Base-by-base conservation (phyloP, 305 asterid species). In the Fraxinus floribunda region DNA sequence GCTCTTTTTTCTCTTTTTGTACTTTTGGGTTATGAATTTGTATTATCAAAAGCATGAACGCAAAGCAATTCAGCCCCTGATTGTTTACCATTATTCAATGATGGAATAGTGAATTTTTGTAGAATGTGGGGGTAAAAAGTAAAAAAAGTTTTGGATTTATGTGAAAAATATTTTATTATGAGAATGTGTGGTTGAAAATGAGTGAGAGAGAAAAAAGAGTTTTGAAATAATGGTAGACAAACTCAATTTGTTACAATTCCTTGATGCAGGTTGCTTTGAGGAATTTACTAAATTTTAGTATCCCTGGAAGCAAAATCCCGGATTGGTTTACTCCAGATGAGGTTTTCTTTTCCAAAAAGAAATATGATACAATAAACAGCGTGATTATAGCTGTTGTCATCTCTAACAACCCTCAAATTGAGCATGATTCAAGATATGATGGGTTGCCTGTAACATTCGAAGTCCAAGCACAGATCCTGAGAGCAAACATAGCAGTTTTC, bases 291-390 rank as follows among this genome's bases (percentile, higher is more conserved):
- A 66, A 71, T 70, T 76, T 86, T 7, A 81, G 84, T 68, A 64
- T 81, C 24, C 89, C 89, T 8, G 89, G 89, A 66, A 64, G 78
- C 76, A 78, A 81, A 57, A 66, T 84, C 57, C 89, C 89, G 22
- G 64, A 81, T 26, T 84, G 89, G 87, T 73, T 86, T 57, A 79
- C 84, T 26, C 68, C 6, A 11, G 87, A 81, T 26, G 85, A 70
- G 72, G 81, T 83, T 36, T 20, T 16, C 5, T 79, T 78, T 81
- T 79, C 77, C n/a, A 60, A 32, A 44, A 82, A 66, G 10, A 86
- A 82, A 83, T 73, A 86, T 30, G 34, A 20, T 0, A 68, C 76
- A 4, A 24, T 85, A 24, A 82, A 52, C 24, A 57, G 81, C 32
- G 60, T 85, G 79, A 79, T 86, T 30, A 79, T 86, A 9, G 87